Base-by-base conservation (phyloP, 345 rosid genomes). In the Mangifera indica region DNA sequence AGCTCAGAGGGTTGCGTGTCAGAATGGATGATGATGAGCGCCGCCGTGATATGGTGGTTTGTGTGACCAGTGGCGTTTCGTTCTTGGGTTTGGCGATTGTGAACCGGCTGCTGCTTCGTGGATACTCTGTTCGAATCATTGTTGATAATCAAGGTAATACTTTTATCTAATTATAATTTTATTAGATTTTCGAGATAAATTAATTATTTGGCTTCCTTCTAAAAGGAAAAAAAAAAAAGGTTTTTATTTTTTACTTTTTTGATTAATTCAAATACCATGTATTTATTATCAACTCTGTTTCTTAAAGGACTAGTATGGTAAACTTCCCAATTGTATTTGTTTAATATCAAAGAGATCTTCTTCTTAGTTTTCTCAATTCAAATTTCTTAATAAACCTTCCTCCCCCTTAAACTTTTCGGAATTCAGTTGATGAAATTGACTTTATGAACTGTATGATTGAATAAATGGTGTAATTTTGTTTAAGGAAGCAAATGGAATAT, bases 1-100 rank as follows among this genome's bases (percentile, higher is more conserved):
- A 77, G 2, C 53, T 76, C 57, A 66, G 55, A 42, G 70, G 52
- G 2, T 55, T 67, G 15, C 72, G 79, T 15, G 29, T 37, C 64
- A 20, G 46, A 9, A 52, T 63, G 22, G 61, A 29, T 6, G 77
- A 8, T n/a, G 78, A 60, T 52, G 72, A 7, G 7, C 66, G 42
- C 11, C 10, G 45, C 40, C 67, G 69, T 24, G 79, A 67, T 10
- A 78, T 67, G 84, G 71, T 80, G 21, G 96, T 89, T n/a, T 89
- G 91, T 66, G 92, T 92, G 49, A 92, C 96, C 3, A 87, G 93
- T n/a, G 96, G 96, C 5, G 85, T 85, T 56, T 92, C 97, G 10
- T 89, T 81, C 77, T 42, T 89, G 0, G 97, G 93, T 40, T 80
- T 90, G 1, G 90, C 95, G 78, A 37, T 92, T 72, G 96, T 88